Conservation (phyloP, 2,329 filamentous ascomycete genomes). For the Colletotrichum lentis region DNA sequence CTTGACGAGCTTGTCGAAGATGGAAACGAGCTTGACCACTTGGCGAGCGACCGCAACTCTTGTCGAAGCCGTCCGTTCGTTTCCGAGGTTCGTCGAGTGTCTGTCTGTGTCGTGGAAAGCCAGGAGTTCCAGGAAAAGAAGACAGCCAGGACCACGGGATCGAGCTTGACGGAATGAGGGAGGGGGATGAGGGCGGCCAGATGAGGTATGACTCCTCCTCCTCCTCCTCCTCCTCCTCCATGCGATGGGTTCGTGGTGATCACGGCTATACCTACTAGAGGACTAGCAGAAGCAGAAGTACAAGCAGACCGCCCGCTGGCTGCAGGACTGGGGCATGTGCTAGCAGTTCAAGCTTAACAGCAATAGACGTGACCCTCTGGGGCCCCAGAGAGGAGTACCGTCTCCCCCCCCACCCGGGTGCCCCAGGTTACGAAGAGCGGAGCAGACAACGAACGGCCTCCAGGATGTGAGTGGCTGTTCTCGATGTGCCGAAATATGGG, state of each 20-base stretch:
- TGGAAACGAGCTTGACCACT: no score
- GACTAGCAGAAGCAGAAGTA: background rate
- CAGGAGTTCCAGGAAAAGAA: background rate
- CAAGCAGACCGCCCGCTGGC: background rate
- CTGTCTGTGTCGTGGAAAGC: background rate
- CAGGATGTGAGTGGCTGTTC: slow-evolving; percentile 11
- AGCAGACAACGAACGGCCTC: background rate
- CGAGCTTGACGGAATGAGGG: background rate
- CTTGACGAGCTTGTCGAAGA: background rate
- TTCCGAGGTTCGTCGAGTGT: no score
- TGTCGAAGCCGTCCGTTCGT: background rate
- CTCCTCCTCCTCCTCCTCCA: no score
- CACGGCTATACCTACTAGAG: background rate
- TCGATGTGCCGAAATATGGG: slow-evolving; percentile 17
- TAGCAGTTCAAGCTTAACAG: slow-evolving; percentile 25
- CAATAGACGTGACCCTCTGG: slow-evolving; percentile 23
- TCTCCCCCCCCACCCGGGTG: background rate
- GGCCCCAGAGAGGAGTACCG: slow-evolving; percentile 2
- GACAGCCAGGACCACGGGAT: background rate
- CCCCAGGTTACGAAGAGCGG: slow-evolving; percentile 25
- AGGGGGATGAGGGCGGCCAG: background rate
- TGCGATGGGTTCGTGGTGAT: background rate
- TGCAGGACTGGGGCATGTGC: background rate
- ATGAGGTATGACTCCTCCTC: background rate
- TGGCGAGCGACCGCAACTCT: background rate